Evolutionary conservation across 176 grass and related monocot genomes (phyloP).

Genomic region (Aegilops longissima): DNA sequence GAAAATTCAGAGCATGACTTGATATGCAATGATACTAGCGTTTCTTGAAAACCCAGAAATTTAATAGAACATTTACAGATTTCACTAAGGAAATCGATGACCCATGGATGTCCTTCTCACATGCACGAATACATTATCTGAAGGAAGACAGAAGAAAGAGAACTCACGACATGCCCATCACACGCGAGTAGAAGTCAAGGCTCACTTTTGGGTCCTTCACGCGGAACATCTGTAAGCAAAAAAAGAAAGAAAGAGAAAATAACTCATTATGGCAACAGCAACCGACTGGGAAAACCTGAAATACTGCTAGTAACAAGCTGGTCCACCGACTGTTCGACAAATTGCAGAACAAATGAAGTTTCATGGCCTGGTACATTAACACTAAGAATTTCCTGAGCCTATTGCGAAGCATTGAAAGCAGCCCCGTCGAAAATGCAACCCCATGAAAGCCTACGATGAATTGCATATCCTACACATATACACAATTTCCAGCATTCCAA

Average conservation of each 20-base stretch:
- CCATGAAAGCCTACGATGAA: background rate
- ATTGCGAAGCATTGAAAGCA: background rate
- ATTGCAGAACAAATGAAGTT: background rate
- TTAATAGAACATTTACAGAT: background rate
- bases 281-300: background rate
- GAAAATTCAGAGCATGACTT: background rate
- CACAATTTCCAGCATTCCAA: background rate
- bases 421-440: background rate
- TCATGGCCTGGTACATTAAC: background rate
- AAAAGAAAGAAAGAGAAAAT: background rate
- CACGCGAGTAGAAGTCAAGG: slow-evolving; percentile 93
- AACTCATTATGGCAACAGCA: background rate
- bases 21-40: background rate
- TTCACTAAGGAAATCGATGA: background rate
- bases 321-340: background rate
- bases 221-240: slow-evolving; percentile 75
- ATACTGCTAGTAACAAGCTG: background rate
- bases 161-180: slow-evolving; percentile 97
- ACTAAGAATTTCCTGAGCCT: background rate
- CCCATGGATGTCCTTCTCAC: background rate
- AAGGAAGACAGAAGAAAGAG: slow-evolving; percentile 1
- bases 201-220: slow-evolving; percentile 96
- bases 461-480: background rate
- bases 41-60: background rate
- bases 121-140: background rate